Base-by-base conservation (phyloP, 2,329 filamentous ascomycete genomes). In the Xylaria arbuscula region DNA sequence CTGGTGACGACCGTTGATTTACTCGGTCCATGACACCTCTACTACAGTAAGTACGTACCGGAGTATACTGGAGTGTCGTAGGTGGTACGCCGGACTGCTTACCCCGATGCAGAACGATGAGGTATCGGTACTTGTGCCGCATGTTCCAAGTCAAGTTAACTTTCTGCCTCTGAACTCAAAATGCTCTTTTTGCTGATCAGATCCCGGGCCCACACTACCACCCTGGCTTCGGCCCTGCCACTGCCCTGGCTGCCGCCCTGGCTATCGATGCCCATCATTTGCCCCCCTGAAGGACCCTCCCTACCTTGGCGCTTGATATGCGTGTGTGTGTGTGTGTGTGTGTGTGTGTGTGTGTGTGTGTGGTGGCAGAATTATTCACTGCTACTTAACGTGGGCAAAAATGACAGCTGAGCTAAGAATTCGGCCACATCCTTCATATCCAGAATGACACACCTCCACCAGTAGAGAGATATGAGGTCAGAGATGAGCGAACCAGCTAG, bases 261-360 rank as follows among this genome's bases (percentile, higher is more conserved):
- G 11, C 48, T 60, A 65, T 55, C 59, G 17, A 34, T 61, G 48
- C 32, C 36, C 47, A 34, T 48, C 47, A 19, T 22, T 59, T 40
- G 9, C 42, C 40, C 7, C n/a, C 34, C 40, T 15, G 28, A 36
- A 45, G 42, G 45, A 66, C 34, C 58, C 64, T 55, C 13, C 32
- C 65, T 55, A n/a, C 32, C 59, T 61, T 32, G 53, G 17, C 55
- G 45, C 19, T 36, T 48, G 28, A 48, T n/a, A 15, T 13, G 7
- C 17, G 15, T 9, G 40, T 22, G 24, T n/a, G 9, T 32, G 34
- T n/a, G n/a, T n/a, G n/a, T n/a, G n/a, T n/a, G n/a, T n/a, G n/a
- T n/a, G n/a, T n/a, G n/a, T n/a, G n/a, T n/a, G n/a, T n/a, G n/a
- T n/a, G 7, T 45, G 15, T 9, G 40, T 22, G 24, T n/a, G 9